A percentile compares a stretch with the other conserved stretches of the same genome.
Conservation (phyloP, 169 alveolate genomes). For the Plasmodium falciparum region DNA sequence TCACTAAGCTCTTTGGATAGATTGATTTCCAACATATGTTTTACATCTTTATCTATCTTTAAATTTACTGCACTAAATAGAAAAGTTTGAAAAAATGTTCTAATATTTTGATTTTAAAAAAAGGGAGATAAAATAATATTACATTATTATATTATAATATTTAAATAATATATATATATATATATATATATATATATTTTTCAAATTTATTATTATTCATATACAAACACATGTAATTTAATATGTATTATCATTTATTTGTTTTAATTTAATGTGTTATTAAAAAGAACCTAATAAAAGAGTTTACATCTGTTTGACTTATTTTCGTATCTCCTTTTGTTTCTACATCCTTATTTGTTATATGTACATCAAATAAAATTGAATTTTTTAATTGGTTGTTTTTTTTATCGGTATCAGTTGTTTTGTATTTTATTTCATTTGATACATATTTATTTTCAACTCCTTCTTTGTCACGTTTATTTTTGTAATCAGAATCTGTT, state of each 20-base stretch:
- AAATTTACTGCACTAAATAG: constrained; percentile 38
- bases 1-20: constrained; percentile 21
- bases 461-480: constrained; percentile 57
- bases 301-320: constrained; percentile 10
- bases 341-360: constrained; percentile 14
- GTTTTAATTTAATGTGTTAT: neutral
- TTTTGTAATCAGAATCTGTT: constrained; percentile 11
- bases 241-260: constrained; percentile 1
- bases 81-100: neutral
- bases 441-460: constrained; percentile 44
- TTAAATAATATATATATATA: too few species aligned
- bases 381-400: constrained; percentile 43
- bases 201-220: too few species aligned
- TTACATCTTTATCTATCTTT: constrained; percentile 28
- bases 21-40: constrained; percentile 26
- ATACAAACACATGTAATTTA: too few species aligned
- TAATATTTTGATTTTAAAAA: too few species aligned
- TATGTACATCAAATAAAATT: constrained; percentile 6
- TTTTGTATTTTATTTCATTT: constrained; percentile 15
- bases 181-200: too few species aligned
- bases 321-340: neutral
- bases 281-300: constrained; percentile 44
- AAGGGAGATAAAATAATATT: neutral
- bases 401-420: constrained; percentile 29
- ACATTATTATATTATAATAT: too few species aligned